These are phyloP conservation scores for Eucalyptus regnans DNA, from an alignment of 345 rosid genomes.

Conservation along the genomic window DNA sequence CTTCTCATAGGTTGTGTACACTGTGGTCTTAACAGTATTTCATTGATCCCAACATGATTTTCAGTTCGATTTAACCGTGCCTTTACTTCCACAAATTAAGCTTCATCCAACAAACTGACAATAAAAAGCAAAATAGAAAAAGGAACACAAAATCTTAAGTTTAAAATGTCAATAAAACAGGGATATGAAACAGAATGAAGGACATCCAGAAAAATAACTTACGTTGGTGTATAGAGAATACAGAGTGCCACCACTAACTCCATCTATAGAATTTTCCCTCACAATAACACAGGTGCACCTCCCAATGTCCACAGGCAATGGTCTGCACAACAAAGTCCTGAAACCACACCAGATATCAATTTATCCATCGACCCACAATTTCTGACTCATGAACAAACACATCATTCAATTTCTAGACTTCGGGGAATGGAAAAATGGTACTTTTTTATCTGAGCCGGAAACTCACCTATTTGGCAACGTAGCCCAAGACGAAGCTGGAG, in stretches of 20 bases:
- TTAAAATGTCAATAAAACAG: not conserved
- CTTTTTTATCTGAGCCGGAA: not conserved
- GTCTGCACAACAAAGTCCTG: constrained; percentile 78
- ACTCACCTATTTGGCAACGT: constrained; percentile 69
- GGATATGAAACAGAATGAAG: not conserved
- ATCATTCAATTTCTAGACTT: not conserved
- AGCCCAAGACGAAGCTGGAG: constrained; percentile 97
- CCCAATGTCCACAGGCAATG: constrained; percentile 82
- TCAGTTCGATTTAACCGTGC: not conserved
- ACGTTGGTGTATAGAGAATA: constrained; percentile 84
- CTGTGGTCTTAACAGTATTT: not conserved
- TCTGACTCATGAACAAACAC: not conserved
- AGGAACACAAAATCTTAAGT: not conserved
- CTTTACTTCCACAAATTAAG: not conserved
- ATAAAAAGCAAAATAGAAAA: not conserved
- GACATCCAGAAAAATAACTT: constrained; percentile 2
- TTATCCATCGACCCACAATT: not conserved
- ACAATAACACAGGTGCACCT: constrained; percentile 82
- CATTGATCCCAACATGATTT: not conserved
- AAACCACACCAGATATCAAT: not conserved
- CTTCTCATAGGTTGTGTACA: not conserved
- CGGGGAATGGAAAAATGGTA: not conserved
- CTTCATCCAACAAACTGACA: not conserved
- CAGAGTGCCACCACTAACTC: constrained; percentile 37
- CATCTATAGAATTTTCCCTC: constrained; percentile 48